These are phyloP conservation scores for Fusarium buharicum DNA, from an alignment of 2,329 filamentous ascomycete species.

Conservation along the genomic window DNA sequence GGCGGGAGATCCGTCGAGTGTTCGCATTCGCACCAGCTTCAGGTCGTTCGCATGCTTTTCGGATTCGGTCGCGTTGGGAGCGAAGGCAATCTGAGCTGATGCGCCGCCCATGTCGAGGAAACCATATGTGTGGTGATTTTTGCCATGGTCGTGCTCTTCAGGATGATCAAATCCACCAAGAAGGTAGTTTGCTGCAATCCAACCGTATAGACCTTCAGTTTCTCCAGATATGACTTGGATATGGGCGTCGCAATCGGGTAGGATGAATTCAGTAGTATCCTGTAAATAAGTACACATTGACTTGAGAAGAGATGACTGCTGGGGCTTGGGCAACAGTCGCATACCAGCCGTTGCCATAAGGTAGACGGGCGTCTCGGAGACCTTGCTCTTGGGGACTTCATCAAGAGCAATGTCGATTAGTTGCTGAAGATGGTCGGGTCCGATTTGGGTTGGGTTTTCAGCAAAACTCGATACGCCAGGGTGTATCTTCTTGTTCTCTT, in stretches of 20 bases:
- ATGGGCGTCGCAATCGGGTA: conserved; percentile 90
- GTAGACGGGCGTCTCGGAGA: conserved; percentile 89
- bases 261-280: conserved; percentile 78
- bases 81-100: conserved; percentile 97
- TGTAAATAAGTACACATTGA: conserved; percentile 86
- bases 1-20: conserved; percentile 76
- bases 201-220: conserved; percentile 95
- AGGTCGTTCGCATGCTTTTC: conserved; percentile 90
- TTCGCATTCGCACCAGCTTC: conserved; percentile 85
- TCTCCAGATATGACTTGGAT: conserved; percentile 96
- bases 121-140: conserved; percentile 92
- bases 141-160: conserved; percentile 79
- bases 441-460: conserved; percentile 77
- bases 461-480: conserved; percentile 94
- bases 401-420: conserved; percentile 85
- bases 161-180: conserved; percentile 89
- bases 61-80: conserved; percentile 90
- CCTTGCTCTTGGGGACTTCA: conserved; percentile 78
- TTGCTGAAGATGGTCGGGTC: conserved; percentile 80
- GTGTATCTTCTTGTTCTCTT: conserved; percentile 92
- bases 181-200: conserved; percentile 96
- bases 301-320: conserved; percentile 77
- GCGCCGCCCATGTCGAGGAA: conserved; percentile 99
- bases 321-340: conserved; percentile 79
- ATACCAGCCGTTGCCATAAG: conserved; percentile 96